Evolutionary conservation across 2,329 filamentous ascomycete species (phyloP).

Genomic region (Xylariaceae sp.): DNA sequence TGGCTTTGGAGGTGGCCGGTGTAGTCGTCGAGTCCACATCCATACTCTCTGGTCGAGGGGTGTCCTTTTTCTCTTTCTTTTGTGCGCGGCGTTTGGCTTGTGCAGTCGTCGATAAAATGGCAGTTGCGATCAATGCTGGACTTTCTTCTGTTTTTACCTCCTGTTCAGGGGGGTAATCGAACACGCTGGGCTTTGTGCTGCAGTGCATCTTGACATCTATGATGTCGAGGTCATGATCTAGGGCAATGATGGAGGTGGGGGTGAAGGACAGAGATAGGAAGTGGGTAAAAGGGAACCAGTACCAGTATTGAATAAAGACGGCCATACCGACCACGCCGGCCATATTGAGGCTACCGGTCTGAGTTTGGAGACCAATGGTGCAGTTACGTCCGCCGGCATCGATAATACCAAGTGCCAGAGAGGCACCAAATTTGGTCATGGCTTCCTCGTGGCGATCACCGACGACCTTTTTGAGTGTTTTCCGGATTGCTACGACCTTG

Average conservation of each 20-base stretch:
- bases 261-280: constrained; percentile 94
- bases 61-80: constrained; percentile 68
- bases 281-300: constrained; percentile 99
- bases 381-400: constrained; percentile 97
- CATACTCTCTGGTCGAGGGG: constrained; percentile 88
- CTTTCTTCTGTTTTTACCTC: constrained; percentile 93
- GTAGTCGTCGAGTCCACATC: constrained; percentile 78
- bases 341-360: constrained; percentile 98
- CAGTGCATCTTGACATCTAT: constrained; percentile 94
- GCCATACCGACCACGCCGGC: constrained; percentile 95
- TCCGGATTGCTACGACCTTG: constrained; percentile 84
- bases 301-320: constrained; percentile 99
- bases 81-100: constrained; percentile 93
- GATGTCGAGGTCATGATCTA: constrained; percentile 90
- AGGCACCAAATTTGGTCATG: constrained; percentile 98
- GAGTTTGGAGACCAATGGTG: constrained; percentile 94
- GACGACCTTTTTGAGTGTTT: constrained; percentile 90
- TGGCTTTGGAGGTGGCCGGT: constrained; percentile 57
- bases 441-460: constrained; percentile 95
- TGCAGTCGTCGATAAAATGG: constrained; percentile 91
- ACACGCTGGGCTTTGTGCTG: constrained; percentile 87
- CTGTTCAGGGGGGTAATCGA: constrained; percentile 96
- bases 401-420: constrained; percentile 91
- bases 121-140: constrained; percentile 88
- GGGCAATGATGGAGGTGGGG: constrained; percentile 91